Conservation (phyloP, 768 basidiomycete species). For the Clitopilus passeckerianus region DNA sequence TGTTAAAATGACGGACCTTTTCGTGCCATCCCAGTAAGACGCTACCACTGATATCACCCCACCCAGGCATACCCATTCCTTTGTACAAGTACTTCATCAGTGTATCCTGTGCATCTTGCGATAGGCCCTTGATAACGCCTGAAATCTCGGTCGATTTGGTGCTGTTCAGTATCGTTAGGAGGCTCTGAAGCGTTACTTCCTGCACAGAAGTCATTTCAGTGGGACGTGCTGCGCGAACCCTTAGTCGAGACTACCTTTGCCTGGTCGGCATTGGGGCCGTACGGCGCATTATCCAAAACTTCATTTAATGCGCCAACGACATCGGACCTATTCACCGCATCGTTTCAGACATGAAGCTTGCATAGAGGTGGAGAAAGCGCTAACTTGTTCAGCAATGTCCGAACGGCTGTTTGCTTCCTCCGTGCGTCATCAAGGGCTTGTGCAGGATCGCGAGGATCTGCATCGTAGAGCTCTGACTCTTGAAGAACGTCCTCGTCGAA, state of each 20-base stretch:
- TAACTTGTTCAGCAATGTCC: slow-evolving; percentile 71
- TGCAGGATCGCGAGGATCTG: slow-evolving; percentile 75
- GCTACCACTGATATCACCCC: slow-evolving; percentile 57
- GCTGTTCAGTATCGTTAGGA: slow-evolving; percentile 89
- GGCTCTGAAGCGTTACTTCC: slow-evolving; percentile 73
- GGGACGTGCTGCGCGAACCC: not conserved
- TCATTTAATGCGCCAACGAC: slow-evolving; percentile 64
- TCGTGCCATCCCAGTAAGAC: slow-evolving; percentile 90
- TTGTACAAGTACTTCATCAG: slow-evolving; percentile 99
- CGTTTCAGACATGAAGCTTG: too few relatives aligned
- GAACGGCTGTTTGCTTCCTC: slow-evolving; percentile 55
- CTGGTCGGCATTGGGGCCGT: slow-evolving; percentile 80
- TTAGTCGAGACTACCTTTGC: slow-evolving; percentile 62
- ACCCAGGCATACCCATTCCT: slow-evolving; percentile 75
- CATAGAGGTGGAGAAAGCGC: slow-evolving; percentile 13
- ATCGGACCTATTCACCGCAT: slow-evolving; percentile 54
- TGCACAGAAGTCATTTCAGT: slow-evolving; percentile 20
- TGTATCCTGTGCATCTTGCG: slow-evolving; percentile 76
- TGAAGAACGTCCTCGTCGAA: slow-evolving; percentile 89
- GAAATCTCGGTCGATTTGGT: slow-evolving; percentile 89
- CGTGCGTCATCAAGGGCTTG: slow-evolving; percentile 75
- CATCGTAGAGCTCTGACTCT: slow-evolving; percentile 81
- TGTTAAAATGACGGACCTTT: slow-evolving; percentile 56
- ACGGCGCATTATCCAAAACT: slow-evolving; percentile 80
- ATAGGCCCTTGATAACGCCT: slow-evolving; percentile 64